phyloP scores from a whole-genome alignment of 2,329 filamentous ascomycete genomes.

The Cadophora sp. region DNA sequence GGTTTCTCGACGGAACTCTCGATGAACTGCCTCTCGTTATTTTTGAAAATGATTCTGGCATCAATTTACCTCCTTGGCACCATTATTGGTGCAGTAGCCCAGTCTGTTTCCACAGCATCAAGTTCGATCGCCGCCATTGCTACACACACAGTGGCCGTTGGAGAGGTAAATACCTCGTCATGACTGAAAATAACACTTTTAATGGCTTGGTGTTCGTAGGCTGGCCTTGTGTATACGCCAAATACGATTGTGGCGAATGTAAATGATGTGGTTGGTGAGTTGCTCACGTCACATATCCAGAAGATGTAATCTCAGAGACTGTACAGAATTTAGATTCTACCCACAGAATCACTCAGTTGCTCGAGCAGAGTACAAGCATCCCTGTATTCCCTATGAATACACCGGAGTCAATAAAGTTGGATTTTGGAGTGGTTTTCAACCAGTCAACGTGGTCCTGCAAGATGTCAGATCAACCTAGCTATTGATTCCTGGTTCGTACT shows the following conservation, averaged over 20 bases:
- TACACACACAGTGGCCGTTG: no score
- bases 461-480: neutral
- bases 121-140: no score
- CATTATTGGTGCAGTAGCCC: slow-evolving; percentile 1
- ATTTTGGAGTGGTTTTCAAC: slow-evolving; percentile 59
- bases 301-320: neutral
- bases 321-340: slow-evolving; percentile 61
- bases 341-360: slow-evolving; percentile 68
- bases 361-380: slow-evolving; percentile 59
- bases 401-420: slow-evolving; percentile 53
- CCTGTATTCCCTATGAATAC: slow-evolving; percentile 69
- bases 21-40: neutral
- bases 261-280: slow-evolving; percentile 1
- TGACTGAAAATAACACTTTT: neutral
- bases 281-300: neutral
- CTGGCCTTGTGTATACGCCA: neutral
- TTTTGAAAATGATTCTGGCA: slow-evolving; percentile 2
- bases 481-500: neutral
- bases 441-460: slow-evolving; percentile 49
- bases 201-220: neutral
- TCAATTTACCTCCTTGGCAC: neutral
- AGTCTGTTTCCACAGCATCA: no score
- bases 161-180: no score
- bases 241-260: neutral
- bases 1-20: neutral